Conservation (phyloP, 768 basidiomycete genomes). For the Lactarius trivialis region DNA sequence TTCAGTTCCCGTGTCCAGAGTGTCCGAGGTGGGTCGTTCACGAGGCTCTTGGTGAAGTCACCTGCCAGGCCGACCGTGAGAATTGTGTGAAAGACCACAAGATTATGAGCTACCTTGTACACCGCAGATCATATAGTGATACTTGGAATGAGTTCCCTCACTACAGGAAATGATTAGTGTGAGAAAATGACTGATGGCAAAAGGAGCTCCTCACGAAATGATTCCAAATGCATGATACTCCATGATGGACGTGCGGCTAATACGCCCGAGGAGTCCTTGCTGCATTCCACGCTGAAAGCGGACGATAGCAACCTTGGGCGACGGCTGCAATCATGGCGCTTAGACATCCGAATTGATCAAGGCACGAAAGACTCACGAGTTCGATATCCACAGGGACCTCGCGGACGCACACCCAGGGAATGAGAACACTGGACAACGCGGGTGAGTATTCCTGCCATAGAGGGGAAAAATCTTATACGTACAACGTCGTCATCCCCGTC, state of each 20-base stretch:
- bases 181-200: neutral
- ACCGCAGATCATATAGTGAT: slow-evolving; percentile 41
- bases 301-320: slow-evolving; percentile 38
- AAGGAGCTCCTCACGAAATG: slow-evolving; percentile 29
- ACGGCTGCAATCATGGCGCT: slow-evolving; percentile 29
- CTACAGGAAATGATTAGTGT: slow-evolving; percentile 23
- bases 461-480: slow-evolving; percentile 14
- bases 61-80: slow-evolving; percentile 19
- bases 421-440: slow-evolving; percentile 29
- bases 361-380: slow-evolving; percentile 30
- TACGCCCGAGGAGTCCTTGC: slow-evolving; percentile 39
- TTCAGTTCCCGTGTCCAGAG: slow-evolving; percentile 41
- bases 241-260: slow-evolving; percentile 37
- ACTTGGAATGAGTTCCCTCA: slow-evolving; percentile 36
- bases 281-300: slow-evolving; percentile 42
- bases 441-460: slow-evolving; percentile 25
- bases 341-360: neutral
- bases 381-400: slow-evolving; percentile 38
- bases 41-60: slow-evolving; percentile 38
- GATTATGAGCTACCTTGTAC: slow-evolving; percentile 30
- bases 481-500: slow-evolving; percentile 38
- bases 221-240: slow-evolving; percentile 44
- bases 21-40: slow-evolving; percentile 36
- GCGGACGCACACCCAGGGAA: slow-evolving; percentile 38
- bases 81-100: neutral